Base-by-base conservation (phyloP, 495 filamentous ascomycete genomes). In the Clohesyomyces aquaticus region DNA sequence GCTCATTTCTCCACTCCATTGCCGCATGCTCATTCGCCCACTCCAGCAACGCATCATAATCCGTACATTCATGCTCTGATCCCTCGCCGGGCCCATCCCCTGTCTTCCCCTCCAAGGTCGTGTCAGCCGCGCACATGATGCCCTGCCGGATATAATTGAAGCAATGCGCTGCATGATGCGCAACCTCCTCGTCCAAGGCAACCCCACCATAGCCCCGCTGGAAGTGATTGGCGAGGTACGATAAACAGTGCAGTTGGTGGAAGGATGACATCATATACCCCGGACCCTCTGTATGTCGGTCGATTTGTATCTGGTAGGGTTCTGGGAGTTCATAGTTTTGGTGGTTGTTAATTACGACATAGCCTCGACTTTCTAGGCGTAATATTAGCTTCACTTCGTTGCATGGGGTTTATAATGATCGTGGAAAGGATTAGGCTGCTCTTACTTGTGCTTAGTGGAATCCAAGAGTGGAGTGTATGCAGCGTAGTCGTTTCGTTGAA, bases 231-330 rank as follows among this genome's bases (percentile, higher is more conserved):
- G 75, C 72, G 25, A 81, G 46, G 58, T 79, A 80, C 10, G 77
- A 80, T 26, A 83, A 69, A 61, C 81, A 82, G 60, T 83, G 80
- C 2, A 83, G 75, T 61, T 82, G 80, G 69, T 83, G 79, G 64
- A 81, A 80, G 12, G 81, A 78, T 25, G 77, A 76, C 68, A 83
- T 77, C 78, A 81, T 79, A 70, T 75, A 81, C 0, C 73, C 77
- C 2, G 76, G 76, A 1, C 77, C 77, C 32, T 79, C 70, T 0
- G 61, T 57, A 10, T 69, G 55, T 18, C 74, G 73, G 61, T 75
- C 66, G 1, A 79, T 45, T 6, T 62, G 53, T 1, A 60, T 27
- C 22, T 12, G 47, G 67, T 77, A 79, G 0, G 78, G 78, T 16
- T 76, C 69, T 12, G 68, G 63, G 28, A 80, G 75, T 18, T 73